Evolutionary conservation across 208 protist genomes (phyloP).

Genomic region (Porcisia hertigi): DNA sequence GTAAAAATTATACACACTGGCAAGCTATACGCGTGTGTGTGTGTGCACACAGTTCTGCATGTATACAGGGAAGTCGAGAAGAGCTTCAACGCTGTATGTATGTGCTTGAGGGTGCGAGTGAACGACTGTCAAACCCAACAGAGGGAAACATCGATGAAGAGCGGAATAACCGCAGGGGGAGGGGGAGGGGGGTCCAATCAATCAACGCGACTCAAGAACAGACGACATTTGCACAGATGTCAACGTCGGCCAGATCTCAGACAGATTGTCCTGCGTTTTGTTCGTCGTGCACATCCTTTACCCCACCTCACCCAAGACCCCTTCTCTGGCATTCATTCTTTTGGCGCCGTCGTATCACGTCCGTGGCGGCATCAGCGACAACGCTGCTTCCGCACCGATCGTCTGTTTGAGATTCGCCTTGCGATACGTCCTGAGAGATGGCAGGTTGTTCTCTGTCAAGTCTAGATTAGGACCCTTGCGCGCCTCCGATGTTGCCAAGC

Average conservation of each 20-base stretch:
- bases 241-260: neutral
- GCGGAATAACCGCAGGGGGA: neutral
- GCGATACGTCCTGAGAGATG: slow-evolving; percentile 57
- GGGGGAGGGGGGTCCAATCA: neutral
- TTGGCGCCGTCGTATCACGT: slow-evolving; percentile 1
- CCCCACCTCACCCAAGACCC: neutral
- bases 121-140: neutral
- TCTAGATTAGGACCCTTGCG: slow-evolving; percentile 61
- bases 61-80: neutral
- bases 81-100: neutral
- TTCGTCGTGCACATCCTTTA: neutral
- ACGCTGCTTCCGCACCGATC: slow-evolving; percentile 76
- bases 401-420: slow-evolving; percentile 71
- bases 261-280: neutral
- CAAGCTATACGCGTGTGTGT: neutral
- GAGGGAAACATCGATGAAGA: slow-evolving; percentile 6
- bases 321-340: neutral
- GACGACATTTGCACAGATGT: neutral
- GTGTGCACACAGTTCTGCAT: no score
- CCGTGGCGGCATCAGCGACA: slow-evolving; percentile 45
- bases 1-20: neutral
- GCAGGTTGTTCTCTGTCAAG: slow-evolving; percentile 57
- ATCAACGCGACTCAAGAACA: neutral
- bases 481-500: slow-evolving; percentile 78
- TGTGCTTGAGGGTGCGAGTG: neutral